Evolutionary conservation across 768 basidiomycete species (phyloP).

Genomic region (Chalciporus chontae): DNA sequence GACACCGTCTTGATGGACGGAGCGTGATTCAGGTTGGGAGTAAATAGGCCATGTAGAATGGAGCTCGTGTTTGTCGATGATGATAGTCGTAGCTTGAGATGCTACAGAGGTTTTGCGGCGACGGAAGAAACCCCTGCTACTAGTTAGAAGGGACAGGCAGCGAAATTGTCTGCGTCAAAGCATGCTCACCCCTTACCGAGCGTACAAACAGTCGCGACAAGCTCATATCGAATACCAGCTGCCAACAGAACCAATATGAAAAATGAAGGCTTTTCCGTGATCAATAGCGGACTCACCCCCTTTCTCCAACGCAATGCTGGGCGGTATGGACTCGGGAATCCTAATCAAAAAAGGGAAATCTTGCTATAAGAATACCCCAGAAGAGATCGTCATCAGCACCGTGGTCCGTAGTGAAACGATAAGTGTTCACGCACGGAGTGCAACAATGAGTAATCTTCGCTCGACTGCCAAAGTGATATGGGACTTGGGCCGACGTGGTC

Average conservation of each 20-base stretch:
- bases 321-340: conserved; percentile 89
- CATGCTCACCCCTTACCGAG: conserved; percentile 75
- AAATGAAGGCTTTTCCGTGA: not conserved
- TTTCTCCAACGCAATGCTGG: conserved; percentile 76
- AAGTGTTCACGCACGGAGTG: conserved; percentile 48
- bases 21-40: conserved; percentile 71
- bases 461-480: conserved; percentile 76
- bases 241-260: not conserved
- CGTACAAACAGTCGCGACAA: conserved; percentile 81
- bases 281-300: conserved; percentile 44
- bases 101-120: conserved; percentile 69
- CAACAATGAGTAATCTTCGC: conserved; percentile 68
- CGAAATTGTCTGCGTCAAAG: not conserved
- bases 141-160: not conserved
- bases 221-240: conserved; percentile 88
- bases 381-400: conserved; percentile 2
- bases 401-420: not conserved
- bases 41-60: conserved; percentile 95
- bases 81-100: conserved; percentile 65
- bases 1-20: conserved; percentile 61
- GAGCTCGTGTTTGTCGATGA: conserved; percentile 90
- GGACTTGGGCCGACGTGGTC: conserved; percentile 83
- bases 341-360: conserved; percentile 90
- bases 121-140: conserved; percentile 65
- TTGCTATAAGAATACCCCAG: conserved; percentile 44